Evolutionary conservation across 2,329 filamentous ascomycete genomes (phyloP).

Genomic region (Ophiosphaerella herpotricha): DNA sequence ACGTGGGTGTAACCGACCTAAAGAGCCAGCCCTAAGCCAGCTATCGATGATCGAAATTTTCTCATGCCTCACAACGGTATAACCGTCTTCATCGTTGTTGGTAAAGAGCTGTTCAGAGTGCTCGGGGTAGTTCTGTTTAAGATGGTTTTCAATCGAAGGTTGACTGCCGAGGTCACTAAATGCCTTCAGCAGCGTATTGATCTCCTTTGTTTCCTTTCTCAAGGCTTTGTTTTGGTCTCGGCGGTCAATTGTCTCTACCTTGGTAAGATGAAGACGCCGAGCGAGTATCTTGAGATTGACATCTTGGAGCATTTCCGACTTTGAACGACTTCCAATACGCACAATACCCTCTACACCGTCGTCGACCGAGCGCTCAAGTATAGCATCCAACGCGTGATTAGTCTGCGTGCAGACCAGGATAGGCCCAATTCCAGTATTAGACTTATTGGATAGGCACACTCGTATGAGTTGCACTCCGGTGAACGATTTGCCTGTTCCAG

Average conservation of each 20-base stretch:
- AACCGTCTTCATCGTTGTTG: too few species aligned
- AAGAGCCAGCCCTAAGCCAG: too few species aligned
- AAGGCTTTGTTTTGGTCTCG: conserved; percentile 21
- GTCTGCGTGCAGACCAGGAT: conserved; percentile 49
- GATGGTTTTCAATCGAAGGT: conserved; percentile 14
- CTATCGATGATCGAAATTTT: too few species aligned
- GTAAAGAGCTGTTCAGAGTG: too few species aligned
- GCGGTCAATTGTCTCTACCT: conserved; percentile 13
- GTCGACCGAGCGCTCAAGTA: conserved; percentile 63
- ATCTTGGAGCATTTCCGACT: conserved; percentile 56
- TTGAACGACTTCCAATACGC: conserved; percentile 63
- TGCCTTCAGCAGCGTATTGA: conserved; percentile 10
- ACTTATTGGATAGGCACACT: conserved; percentile 54
- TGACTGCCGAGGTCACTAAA: conserved; percentile 18
- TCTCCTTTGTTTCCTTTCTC: neutral
- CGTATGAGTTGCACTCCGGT: conserved; percentile 64
- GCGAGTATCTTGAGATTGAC: conserved; percentile 53
- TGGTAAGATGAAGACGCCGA: conserved; percentile 18
- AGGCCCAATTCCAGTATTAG: conserved; percentile 46
- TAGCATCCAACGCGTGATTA: conserved; percentile 58
- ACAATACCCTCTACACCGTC: conserved; percentile 57
- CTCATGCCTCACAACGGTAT: too few species aligned
- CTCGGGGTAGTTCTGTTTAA: too few species aligned
- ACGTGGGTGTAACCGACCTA: too few species aligned
- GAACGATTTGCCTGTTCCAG: conserved; percentile 71